Percentiles rank a stretch among this genome's conserved stretches.
Conservation (phyloP, 2,329 filamentous ascomycete species). For the Xylariaceae sp. region DNA sequence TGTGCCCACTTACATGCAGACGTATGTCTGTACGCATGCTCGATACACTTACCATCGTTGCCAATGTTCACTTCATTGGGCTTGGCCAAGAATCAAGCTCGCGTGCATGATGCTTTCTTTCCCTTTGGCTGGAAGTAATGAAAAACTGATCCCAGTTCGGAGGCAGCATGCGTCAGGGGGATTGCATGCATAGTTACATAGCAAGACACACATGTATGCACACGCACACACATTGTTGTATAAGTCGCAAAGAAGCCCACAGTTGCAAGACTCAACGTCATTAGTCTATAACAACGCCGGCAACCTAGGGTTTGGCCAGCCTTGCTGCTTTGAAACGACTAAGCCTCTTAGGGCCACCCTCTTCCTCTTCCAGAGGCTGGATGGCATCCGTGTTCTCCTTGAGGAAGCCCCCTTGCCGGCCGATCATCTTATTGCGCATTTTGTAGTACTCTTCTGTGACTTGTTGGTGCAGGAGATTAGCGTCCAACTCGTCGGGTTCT, state of each 20-base stretch:
- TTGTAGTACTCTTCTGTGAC: constrained; percentile 79
- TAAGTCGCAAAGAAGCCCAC: constrained; percentile 2
- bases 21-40: not conserved
- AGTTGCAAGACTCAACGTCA: constrained; percentile 10
- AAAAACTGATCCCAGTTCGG: not conserved
- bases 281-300: constrained; percentile 18
- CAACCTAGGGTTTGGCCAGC: constrained; percentile 48
- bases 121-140: not conserved
- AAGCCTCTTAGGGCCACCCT: constrained; percentile 58
- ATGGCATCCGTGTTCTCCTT: constrained; percentile 64
- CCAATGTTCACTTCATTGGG: not conserved
- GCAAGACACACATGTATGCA: constrained; percentile 21
- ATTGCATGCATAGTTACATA: constrained; percentile 15
- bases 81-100: not conserved
- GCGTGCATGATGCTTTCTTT: not conserved
- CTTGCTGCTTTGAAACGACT: constrained; percentile 72
- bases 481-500: constrained; percentile 65
- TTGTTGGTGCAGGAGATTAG: constrained; percentile 68
- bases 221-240: constrained; percentile 6
- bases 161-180: not conserved
- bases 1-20: not conserved
- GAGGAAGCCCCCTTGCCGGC: constrained; percentile 76
- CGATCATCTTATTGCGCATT: constrained; percentile 76
- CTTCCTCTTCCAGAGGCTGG: constrained; percentile 63
- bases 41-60: not conserved